Conservation (phyloP, 352 stramenopile species). For the Pythium rhizo-oryzae region DNA sequence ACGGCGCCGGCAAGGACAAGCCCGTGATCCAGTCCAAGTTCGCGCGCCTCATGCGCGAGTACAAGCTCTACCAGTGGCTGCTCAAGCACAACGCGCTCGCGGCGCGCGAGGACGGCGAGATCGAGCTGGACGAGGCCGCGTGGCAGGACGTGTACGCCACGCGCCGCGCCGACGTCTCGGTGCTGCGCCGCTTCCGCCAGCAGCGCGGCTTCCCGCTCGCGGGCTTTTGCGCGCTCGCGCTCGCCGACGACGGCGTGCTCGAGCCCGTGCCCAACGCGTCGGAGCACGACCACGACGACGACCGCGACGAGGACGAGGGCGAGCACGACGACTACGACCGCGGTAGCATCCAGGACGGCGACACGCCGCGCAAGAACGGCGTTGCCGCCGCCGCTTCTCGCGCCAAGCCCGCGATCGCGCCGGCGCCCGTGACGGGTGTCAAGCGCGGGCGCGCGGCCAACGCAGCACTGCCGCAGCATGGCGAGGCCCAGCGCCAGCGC, state of each 20-base stretch:
- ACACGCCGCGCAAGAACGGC: constrained; percentile 2
- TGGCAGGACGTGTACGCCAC: constrained; percentile 15
- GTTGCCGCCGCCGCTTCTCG: background rate
- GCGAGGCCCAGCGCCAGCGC: constrained; percentile 4
- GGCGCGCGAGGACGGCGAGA: background rate
- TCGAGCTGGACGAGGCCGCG: constrained; percentile 4
- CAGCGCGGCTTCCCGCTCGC: constrained; percentile 17
- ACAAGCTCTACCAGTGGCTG: constrained; percentile 54
- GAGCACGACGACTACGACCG: constrained; percentile 1
- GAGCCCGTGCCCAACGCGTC: constrained; percentile 14
- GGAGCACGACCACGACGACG: constrained; percentile 16
- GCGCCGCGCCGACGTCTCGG: constrained; percentile 18
- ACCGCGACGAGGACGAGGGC: constrained; percentile 9
- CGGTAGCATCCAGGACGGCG: background rate
- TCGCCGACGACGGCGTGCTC: constrained; percentile 18
- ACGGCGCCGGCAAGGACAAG: constrained; percentile 19
- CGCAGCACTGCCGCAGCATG: constrained; percentile 2
- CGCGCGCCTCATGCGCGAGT: constrained; percentile 59
- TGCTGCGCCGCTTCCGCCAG: constrained; percentile 21
- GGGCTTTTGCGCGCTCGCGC: constrained; percentile 4
- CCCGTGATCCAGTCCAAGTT: constrained; percentile 27
- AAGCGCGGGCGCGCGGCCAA: constrained; percentile 14
- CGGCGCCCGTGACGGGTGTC: background rate
- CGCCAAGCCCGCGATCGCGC: constrained; percentile 7
- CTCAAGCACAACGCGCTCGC: constrained; percentile 50